phyloP scores from a whole-genome alignment of 352 stramenopile species.

The Globisporangium takayamanum region DNA sequence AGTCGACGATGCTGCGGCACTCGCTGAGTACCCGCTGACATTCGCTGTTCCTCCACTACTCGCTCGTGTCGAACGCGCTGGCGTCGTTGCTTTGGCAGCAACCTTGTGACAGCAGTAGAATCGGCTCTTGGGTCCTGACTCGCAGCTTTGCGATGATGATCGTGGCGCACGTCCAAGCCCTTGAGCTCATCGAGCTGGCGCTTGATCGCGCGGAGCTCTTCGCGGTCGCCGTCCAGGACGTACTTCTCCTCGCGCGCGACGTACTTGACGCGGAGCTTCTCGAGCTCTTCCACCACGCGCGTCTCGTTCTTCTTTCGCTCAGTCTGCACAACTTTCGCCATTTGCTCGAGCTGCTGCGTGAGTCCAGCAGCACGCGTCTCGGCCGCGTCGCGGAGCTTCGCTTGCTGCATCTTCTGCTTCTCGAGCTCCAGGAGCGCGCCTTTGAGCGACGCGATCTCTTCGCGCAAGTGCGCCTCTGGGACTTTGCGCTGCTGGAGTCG shows the following conservation, averaged over 20 bases:
- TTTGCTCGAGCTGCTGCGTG: conserved; percentile 51
- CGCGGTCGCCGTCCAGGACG: conserved; percentile 69
- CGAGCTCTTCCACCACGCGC: conserved; percentile 55
- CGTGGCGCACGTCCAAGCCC: conserved; percentile 26
- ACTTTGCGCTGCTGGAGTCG: conserved; percentile 68
- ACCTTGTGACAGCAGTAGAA: no score
- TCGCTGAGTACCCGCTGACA: not conserved
- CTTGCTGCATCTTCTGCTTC: conserved; percentile 43
- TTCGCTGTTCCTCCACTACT: not conserved
- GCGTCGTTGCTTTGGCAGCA: not conserved
- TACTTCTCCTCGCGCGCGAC: conserved; percentile 74
- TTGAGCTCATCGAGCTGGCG: conserved; percentile 72
- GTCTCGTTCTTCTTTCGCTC: conserved; percentile 73
- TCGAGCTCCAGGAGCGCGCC: conserved; percentile 51
- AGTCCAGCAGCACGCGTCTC: conserved; percentile 31
- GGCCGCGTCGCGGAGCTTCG: conserved; percentile 29
- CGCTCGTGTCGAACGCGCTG: not conserved
- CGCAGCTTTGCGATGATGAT: no score
- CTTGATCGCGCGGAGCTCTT: conserved; percentile 78
- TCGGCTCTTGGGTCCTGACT: not conserved
- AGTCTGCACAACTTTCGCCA: conserved; percentile 37
- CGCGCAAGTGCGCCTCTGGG: conserved; percentile 53
- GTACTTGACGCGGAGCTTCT: conserved; percentile 78
- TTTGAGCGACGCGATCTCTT: conserved; percentile 63
- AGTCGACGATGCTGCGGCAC: not conserved